Conservation (phyloP, 2,329 filamentous ascomycete genomes). For the Aureobasidium subglaciale region DNA sequence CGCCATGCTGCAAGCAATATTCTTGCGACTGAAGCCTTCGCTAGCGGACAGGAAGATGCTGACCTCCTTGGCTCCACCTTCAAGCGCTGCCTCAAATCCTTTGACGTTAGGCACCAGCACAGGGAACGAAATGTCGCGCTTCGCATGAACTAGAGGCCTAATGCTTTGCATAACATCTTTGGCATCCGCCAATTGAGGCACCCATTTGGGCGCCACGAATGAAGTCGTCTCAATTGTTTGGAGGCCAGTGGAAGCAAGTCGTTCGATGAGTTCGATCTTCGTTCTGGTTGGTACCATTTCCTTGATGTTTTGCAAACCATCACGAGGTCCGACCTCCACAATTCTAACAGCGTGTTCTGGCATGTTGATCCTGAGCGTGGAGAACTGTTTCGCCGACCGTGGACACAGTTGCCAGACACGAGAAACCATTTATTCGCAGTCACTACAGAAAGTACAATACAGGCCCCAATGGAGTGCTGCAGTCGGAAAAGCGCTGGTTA, state of each 20-base stretch:
- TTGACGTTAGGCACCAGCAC: constrained; percentile 74
- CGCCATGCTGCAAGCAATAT: constrained; percentile 73
- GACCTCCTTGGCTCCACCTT: constrained; percentile 48
- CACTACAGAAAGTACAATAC: too few species aligned
- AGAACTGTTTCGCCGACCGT: too few species aligned
- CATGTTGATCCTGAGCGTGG: too few species aligned
- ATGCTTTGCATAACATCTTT: constrained; percentile 12
- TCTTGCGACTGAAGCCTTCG: constrained; percentile 71
- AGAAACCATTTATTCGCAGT: too few species aligned
- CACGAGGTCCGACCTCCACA: constrained; percentile 76
- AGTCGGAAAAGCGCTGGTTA: too few species aligned
- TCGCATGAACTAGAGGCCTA: not conserved
- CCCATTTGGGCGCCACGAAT: constrained; percentile 78
- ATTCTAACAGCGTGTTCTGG: constrained; percentile 44
- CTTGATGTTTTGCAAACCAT: constrained; percentile 81
- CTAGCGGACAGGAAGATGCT: constrained; percentile 78
- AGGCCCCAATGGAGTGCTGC: too few species aligned
- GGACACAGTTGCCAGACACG: too few species aligned
- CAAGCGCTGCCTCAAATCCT: constrained; percentile 66
- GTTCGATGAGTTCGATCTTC: constrained; percentile 69
- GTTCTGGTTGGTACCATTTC: constrained; percentile 60
- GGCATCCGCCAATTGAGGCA: constrained; percentile 59
- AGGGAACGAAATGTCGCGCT: constrained; percentile 60
- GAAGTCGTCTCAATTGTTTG: constrained; percentile 72
- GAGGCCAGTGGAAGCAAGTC: constrained; percentile 61